These are phyloP conservation scores for Phytopythium ostracodes DNA, from an alignment of 352 stramenopile genomes.

Conservation along the genomic window DNA sequence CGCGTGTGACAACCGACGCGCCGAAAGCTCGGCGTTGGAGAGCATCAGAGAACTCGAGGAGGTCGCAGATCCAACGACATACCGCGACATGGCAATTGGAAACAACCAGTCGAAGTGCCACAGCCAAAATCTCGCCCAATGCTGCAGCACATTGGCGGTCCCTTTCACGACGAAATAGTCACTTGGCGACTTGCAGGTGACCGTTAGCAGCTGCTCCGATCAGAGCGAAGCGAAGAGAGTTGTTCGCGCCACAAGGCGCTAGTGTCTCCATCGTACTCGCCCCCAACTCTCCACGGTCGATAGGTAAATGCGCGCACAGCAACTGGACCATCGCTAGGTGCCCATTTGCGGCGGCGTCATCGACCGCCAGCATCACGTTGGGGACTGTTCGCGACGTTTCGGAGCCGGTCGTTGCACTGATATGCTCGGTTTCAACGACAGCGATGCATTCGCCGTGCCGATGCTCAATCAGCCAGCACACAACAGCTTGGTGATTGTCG, in stretches of 20 bases:
- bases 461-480: background rate
- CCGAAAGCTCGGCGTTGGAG: background rate
- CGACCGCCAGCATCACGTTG: background rate
- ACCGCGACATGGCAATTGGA: background rate
- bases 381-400: background rate
- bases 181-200: background rate
- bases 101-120: background rate
- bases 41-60: background rate
- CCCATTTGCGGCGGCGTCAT: background rate
- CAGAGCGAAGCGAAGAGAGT: background rate
- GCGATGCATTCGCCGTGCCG: background rate
- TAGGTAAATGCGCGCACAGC: background rate
- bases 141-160: background rate
- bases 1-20: background rate
- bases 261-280: too few relatives aligned
- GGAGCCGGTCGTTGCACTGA: background rate
- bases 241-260: too few relatives aligned
- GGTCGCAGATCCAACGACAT: background rate
- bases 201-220: background rate
- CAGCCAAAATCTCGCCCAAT: background rate
- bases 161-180: background rate
- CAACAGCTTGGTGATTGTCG: background rate
- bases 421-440: background rate
- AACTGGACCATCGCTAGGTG: background rate
- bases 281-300: background rate